phyloP scores from a whole-genome alignment of 1,139 yeast genomes.

The Chernovozyma sophiae-reginae region DNA sequence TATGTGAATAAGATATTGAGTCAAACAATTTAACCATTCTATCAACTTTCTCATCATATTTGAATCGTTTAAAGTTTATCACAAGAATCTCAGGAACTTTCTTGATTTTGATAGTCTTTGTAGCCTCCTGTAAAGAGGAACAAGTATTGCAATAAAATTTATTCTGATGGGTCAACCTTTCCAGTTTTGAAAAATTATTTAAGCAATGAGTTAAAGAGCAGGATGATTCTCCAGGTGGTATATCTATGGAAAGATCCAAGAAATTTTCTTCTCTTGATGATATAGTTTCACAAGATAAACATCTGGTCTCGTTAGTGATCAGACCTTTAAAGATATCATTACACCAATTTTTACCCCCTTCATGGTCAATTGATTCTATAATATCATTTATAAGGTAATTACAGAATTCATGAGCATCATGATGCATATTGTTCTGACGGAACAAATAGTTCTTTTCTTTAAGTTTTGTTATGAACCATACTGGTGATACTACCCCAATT shows the following conservation, averaged over 20 bases:
- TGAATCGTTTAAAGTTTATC: slow-evolving; percentile 84
- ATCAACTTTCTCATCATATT: slow-evolving; percentile 80
- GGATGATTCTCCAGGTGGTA: slow-evolving; percentile 67
- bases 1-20: slow-evolving; percentile 75
- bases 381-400: slow-evolving; percentile 81
- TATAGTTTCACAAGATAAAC: slow-evolving; percentile 85
- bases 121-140: slow-evolving; percentile 90
- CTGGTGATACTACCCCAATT: slow-evolving; percentile 84
- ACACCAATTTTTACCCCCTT: slow-evolving; percentile 46
- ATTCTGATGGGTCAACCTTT: slow-evolving; percentile 79
- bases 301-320: slow-evolving; percentile 82
- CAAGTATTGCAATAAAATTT: slow-evolving; percentile 93
- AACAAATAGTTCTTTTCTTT: slow-evolving; percentile 82
- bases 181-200: slow-evolving; percentile 78
- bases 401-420: slow-evolving; percentile 95
- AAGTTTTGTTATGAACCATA: slow-evolving; percentile 64
- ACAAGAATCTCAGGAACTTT: slow-evolving; percentile 75
- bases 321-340: slow-evolving; percentile 79
- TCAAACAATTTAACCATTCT: slow-evolving; percentile 84
- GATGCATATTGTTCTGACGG: slow-evolving; percentile 86
- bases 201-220: slow-evolving; percentile 65
- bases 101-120: slow-evolving; percentile 81
- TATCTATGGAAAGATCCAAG: slow-evolving; percentile 80
- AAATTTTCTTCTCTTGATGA: slow-evolving; percentile 84
- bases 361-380: slow-evolving; percentile 61